Conservation (phyloP, 139 green algal species). For the Zygnema cylindricum region DNA sequence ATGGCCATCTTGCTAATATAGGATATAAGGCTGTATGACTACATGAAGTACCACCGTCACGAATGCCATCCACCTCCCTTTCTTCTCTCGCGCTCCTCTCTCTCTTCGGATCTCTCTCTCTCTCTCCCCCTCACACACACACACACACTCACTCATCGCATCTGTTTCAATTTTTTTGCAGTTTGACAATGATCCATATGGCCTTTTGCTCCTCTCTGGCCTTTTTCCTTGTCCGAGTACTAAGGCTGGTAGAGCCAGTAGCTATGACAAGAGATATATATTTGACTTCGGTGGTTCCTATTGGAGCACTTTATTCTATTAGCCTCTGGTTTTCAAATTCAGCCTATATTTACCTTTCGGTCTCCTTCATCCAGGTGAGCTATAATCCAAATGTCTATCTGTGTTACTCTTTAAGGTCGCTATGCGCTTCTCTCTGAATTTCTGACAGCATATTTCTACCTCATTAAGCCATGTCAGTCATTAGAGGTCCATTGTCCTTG, state of each 20-base stretch:
- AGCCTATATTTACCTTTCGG: constrained; percentile 93
- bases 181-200: constrained; percentile 70
- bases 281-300: constrained; percentile 71
- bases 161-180: no score
- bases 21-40: no score
- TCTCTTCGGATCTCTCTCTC: background rate
- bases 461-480: no score
- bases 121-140: no score
- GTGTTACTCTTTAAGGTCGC: background rate
- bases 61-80: no score
- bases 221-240: constrained; percentile 58
- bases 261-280: constrained; percentile 42
- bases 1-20: no score
- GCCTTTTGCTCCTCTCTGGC: constrained; percentile 64
- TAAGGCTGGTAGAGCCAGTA: no score
- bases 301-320: constrained; percentile 86
- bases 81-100: background rate
- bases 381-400: background rate
- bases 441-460: no score
- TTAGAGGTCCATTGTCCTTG: no score
- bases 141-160: no score
- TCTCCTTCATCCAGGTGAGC: constrained; percentile 92
- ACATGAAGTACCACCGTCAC: no score
- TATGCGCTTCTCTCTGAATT: no score
- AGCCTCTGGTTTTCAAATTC: constrained; percentile 95